Evolutionary conservation across 352 stramenopile genomes (phyloP), one percentile per base, ranked within the genome.

Genomic region (Globisporangium paroecandrum): DNA sequence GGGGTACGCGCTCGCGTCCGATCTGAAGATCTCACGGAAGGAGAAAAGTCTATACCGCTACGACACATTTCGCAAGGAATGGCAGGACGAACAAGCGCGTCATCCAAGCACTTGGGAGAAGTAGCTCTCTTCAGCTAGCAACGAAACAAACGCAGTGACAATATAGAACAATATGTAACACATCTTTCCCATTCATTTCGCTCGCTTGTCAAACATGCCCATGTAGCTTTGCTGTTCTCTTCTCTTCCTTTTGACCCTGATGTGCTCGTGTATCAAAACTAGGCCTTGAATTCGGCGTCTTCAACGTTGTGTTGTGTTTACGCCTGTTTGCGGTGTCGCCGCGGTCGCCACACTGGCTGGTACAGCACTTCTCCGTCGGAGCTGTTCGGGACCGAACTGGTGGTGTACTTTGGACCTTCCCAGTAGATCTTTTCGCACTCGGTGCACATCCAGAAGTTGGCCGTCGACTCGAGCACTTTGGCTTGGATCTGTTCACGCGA

Each of bases 341-440:
- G 56, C 9, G 56, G 56, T 49, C 56, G 56, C 56, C 9, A 49
- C 10, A 22, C 56, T 34, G 63, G 63, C 4, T 68, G 54, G 18
- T 58, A 68, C 36, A 68, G 38, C 25, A 63, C 63, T 49, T 63
- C 53, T 18, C 38, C 63, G 4, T 22, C n/a, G 24, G 32, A 38
- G 56, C 15, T 61, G 55, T 6, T 43, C 6, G 27, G 20, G 4
- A 15, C n/a, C 2, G 32, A 18, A 36, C 47, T 62, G 22, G 25
- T 57, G 22, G 79, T 78, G 71, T 89, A 92, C 74, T 94, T 94
- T 46, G 84, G 86, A 13, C 86, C 84, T 62, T 89, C 86, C 86
- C 84, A 93, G 62, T 85, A 94, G 34, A 94, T 75, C 47, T 91
- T 87, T 55, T 77, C 72, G 73, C 86, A 93, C 43, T 73, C 69